These are phyloP conservation scores for Claviceps humidiphila DNA, from an alignment of 2,329 filamentous ascomycete genomes.

Conservation along the genomic window DNA sequence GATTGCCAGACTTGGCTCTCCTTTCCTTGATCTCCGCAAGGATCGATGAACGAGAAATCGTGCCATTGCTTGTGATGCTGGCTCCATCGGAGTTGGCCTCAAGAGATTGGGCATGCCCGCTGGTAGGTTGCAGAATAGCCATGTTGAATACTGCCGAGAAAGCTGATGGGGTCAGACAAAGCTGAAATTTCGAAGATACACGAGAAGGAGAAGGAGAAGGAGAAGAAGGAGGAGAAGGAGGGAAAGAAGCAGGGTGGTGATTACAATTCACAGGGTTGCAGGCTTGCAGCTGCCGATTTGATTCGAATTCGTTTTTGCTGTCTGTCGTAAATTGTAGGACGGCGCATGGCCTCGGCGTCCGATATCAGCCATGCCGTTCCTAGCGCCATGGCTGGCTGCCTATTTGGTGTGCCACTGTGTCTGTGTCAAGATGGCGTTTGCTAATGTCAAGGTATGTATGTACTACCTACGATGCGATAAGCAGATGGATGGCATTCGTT, in stretches of 20 bases:
- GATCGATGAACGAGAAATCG: conserved; percentile 9
- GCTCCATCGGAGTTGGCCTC: conserved; percentile 8
- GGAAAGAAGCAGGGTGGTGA: neutral
- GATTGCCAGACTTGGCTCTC: conserved; percentile 56
- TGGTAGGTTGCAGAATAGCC: neutral
- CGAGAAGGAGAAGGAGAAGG: neutral
- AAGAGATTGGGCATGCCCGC: conserved; percentile 3
- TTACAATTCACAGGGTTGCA: neutral
- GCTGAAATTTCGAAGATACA: neutral
- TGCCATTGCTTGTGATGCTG: conserved; percentile 7
- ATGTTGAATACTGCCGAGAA: conserved; percentile 1
- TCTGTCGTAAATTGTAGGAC: neutral
- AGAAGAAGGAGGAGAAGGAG: neutral
- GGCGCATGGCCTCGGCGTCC: neutral
- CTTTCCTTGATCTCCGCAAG: conserved; percentile 19
- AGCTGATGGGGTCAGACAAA: neutral
- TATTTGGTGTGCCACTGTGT: no score
- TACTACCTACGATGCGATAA: no score
- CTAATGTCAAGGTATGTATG: no score
- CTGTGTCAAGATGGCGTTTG: no score
- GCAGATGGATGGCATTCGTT: neutral
- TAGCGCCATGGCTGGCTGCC: no score
- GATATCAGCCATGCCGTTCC: neutral
- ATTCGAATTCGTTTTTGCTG: neutral
- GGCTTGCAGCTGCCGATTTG: neutral